phyloP scores from a whole-genome alignment of 805 yeast genomes.

The Cyberlindnera euphorbiiphila region DNA sequence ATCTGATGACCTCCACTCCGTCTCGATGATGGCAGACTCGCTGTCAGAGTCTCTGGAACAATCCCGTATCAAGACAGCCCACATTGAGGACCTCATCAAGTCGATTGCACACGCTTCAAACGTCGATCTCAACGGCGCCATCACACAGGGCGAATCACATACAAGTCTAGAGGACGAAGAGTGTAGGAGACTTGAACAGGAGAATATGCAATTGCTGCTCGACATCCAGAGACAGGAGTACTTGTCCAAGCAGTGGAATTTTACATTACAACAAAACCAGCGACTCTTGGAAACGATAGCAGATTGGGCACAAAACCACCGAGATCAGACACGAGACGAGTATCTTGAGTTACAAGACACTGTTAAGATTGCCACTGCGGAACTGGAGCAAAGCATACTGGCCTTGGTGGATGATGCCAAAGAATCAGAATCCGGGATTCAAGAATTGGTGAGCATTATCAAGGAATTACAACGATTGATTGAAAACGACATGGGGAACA shows the following conservation, averaged over 20 bases:
- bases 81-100: conserved; percentile 19
- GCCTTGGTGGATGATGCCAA: conserved; percentile 2
- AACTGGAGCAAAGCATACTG: conserved; percentile 1
- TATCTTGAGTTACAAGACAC: not conserved
- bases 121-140: conserved; percentile 14
- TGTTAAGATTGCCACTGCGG: not conserved
- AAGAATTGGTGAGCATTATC: not conserved
- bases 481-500: conserved; percentile 4
- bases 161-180: conserved; percentile 11
- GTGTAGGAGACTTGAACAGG: conserved; percentile 12
- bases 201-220: conserved; percentile 27
- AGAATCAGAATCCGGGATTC: conserved; percentile 3
- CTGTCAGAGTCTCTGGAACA: conserved; percentile 13
- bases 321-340: not conserved
- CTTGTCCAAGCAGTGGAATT: conserved; percentile 27
- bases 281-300: conserved; percentile 22
- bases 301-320: conserved; percentile 6
- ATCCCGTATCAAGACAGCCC: conserved; percentile 15
- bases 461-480: conserved; percentile 6
- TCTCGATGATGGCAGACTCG: conserved; percentile 15
- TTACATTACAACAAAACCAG: conserved; percentile 27
- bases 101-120: conserved; percentile 14
- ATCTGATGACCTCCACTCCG: conserved; percentile 22
- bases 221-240: conserved; percentile 34
- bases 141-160: conserved; percentile 2